These are phyloP conservation scores for Amaranthus hypochondriacus DNA, from an alignment of 148 eudicot species.

Conservation along the genomic window DNA sequence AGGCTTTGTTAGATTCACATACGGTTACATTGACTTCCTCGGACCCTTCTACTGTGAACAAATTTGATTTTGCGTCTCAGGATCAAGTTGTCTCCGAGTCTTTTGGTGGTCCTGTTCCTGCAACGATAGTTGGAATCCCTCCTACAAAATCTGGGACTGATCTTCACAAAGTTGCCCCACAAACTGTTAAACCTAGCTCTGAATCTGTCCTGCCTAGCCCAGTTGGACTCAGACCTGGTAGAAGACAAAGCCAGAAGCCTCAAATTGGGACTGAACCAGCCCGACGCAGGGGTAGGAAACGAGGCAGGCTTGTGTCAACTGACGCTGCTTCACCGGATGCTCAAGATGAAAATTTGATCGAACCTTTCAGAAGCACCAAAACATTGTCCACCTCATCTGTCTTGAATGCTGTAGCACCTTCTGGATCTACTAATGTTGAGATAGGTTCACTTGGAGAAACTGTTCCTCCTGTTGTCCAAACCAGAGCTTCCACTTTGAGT, in stretches of 20 bases:
- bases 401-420: conserved; percentile 24
- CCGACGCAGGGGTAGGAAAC: conserved; percentile 62
- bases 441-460: conserved; percentile 22
- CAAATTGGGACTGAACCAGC: conserved; percentile 42
- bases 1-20: conserved; percentile 11
- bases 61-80: not conserved
- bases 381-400: conserved; percentile 6
- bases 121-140: conserved; percentile 6
- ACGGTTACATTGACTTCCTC: conserved; percentile 4
- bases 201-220: conserved; percentile 28
- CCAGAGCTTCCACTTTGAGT: conserved; percentile 26
- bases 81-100: conserved; percentile 16
- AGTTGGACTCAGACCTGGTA: conserved; percentile 30
- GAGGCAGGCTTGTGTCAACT: conserved; percentile 27
- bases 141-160: conserved; percentile 1
- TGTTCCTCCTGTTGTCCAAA: conserved; percentile 34
- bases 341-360: conserved; percentile 19
- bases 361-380: conserved; percentile 19
- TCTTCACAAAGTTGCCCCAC: conserved; percentile 12
- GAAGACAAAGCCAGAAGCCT: conserved; percentile 54
- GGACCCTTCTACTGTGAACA: conserved; percentile 8
- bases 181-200: conserved; percentile 31
- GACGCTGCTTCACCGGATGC: conserved; percentile 19
- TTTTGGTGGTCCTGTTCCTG: conserved; percentile 3
- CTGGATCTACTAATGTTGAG: conserved; percentile 32